Conservation (phyloP, 257 asterid genomes). For the Asclepias syriaca region DNA sequence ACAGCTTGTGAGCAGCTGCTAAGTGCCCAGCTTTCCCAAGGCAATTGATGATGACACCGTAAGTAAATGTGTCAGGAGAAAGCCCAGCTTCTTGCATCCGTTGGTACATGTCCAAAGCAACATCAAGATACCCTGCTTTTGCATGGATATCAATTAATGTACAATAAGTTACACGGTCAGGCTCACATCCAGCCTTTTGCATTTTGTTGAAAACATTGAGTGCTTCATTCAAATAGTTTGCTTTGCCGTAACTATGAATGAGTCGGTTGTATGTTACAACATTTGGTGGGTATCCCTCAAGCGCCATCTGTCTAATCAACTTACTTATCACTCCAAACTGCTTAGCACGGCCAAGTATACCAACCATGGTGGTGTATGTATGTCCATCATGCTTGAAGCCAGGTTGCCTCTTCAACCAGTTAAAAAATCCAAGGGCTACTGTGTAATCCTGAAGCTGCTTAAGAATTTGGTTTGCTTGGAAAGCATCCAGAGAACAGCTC, state of each 20-base stretch:
- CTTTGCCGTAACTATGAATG: slow-evolving; percentile 89
- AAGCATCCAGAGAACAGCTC: slow-evolving; percentile 55
- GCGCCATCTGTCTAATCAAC: slow-evolving; percentile 74
- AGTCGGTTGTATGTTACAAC: slow-evolving; percentile 89
- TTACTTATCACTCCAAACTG: slow-evolving; percentile 66
- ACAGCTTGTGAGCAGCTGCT: slow-evolving; percentile 68
- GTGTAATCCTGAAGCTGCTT: slow-evolving; percentile 71
- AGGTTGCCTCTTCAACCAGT: slow-evolving; percentile 73
- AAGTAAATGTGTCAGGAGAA: slow-evolving; percentile 95
- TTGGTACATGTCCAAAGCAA: slow-evolving; percentile 82
- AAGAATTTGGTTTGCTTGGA: slow-evolving; percentile 89
- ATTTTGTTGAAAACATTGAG: slow-evolving; percentile 66
- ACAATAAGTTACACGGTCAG: slow-evolving; percentile 95
- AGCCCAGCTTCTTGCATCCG: slow-evolving; percentile 94
- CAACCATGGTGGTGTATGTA: slow-evolving; percentile 94
- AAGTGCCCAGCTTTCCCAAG: slow-evolving; percentile 93
- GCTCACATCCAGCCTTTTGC: slow-evolving; percentile 68
- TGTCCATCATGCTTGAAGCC: slow-evolving; percentile 94
- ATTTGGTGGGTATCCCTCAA: slow-evolving; percentile 80
- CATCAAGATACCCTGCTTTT: slow-evolving; percentile 85
- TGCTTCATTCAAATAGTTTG: slow-evolving; percentile 80
- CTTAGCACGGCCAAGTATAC: slow-evolving; percentile 87
- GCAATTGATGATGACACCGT: slow-evolving; percentile 92
- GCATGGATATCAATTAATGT: slow-evolving; percentile 96
- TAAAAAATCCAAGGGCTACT: slow-evolving; percentile 75